A percentile compares a stretch with the other conserved stretches of the same genome.
phyloP scores from a whole-genome alignment of 208 protist species.

The Spongospora subterranea region DNA sequence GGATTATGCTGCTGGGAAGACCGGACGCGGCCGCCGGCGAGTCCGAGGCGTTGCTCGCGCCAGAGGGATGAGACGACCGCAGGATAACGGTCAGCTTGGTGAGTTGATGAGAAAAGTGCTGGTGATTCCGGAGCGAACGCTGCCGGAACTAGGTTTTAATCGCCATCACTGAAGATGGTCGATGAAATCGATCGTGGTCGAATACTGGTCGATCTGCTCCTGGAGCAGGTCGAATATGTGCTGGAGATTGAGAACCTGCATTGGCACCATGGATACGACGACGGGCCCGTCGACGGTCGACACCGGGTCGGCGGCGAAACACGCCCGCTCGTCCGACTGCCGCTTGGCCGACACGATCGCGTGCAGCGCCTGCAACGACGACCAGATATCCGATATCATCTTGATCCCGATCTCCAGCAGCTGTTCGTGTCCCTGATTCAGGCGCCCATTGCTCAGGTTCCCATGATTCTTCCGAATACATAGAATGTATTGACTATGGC shows the following conservation, averaged over 20 bases:
- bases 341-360: neutral
- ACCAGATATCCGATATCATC: neutral
- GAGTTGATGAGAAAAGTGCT: too few relatives aligned
- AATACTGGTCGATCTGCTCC: neutral
- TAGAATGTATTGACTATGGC: neutral
- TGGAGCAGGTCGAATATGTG: neutral
- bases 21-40: too few relatives aligned
- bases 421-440: neutral
- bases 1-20: neutral
- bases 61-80: too few relatives aligned
- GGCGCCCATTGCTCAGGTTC: neutral
- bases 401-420: neutral
- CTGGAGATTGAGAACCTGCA: neutral
- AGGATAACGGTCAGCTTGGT: neutral
- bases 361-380: neutral
- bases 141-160: too few relatives aligned
- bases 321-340: neutral
- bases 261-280: neutral
- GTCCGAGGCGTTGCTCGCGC: too few relatives aligned
- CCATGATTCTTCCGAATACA: neutral
- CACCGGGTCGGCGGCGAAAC: too few relatives aligned
- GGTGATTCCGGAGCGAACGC: too few relatives aligned
- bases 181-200: neutral
- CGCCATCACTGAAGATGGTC: neutral
- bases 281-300: neutral